phyloP scores from a whole-genome alignment of 2,329 filamentous ascomycete genomes.

The Curvularia sp. region DNA sequence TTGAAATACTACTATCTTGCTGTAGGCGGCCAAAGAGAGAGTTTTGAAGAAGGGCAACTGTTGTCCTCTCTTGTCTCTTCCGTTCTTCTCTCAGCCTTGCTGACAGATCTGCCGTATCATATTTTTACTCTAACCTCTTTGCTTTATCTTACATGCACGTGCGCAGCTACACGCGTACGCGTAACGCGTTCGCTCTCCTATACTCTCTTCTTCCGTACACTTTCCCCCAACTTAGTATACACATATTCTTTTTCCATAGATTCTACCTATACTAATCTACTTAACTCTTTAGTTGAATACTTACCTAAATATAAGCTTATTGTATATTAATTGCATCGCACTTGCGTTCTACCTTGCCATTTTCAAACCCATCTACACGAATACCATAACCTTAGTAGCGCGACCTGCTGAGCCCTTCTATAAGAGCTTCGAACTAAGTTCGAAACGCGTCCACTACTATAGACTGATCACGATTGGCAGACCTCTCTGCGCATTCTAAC shows the following conservation, averaged over 20 bases:
- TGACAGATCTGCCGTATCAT: not conserved
- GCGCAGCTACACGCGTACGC: constrained; percentile 1
- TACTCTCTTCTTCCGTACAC: constrained; percentile 1
- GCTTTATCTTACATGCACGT: constrained; percentile 1
- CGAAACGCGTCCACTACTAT: constrained; percentile 1
- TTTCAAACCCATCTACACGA: not conserved
- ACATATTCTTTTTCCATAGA: constrained; percentile 6
- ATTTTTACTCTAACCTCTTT: constrained; percentile 1
- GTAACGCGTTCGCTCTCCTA: constrained; percentile 4
- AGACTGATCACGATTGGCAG: constrained; percentile 1
- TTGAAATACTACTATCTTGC: not conserved
- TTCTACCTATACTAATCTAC: constrained; percentile 4
- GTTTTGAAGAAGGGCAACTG: not conserved
- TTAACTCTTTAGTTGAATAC: constrained; percentile 5
- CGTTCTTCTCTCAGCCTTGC: not conserved
- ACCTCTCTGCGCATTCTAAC: not conserved
- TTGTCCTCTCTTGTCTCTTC: not conserved
- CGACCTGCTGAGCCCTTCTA: not conserved
- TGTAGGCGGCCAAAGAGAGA: not conserved
- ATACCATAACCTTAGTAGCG: not conserved
- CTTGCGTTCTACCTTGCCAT: constrained; percentile 3
- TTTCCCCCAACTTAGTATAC: not conserved
- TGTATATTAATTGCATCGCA: constrained; percentile 1
- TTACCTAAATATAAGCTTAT: constrained; percentile 5
- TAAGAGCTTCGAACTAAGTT: not conserved